Percentiles rank a stretch among this genome's conserved stretches.
phyloP scores from a whole-genome alignment of 441 rosid species.

The Populus hybrid region DNA sequence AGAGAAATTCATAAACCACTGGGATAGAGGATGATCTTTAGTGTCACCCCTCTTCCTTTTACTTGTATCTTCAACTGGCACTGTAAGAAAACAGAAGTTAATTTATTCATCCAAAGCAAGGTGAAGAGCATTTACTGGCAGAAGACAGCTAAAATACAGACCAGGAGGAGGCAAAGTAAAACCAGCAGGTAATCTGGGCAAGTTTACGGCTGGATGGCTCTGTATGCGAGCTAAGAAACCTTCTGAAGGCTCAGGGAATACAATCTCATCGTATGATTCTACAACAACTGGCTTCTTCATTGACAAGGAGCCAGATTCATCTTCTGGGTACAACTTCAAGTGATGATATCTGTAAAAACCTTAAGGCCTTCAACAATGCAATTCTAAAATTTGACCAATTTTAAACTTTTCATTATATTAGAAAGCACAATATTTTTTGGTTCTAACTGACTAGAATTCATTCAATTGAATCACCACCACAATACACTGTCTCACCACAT shows the following conservation, averaged over 20 bases:
- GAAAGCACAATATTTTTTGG: background rate
- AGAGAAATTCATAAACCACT: conserved; percentile 71
- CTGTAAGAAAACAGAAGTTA: conserved; percentile 27
- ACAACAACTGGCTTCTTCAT: conserved; percentile 76
- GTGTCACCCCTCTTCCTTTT: conserved; percentile 61
- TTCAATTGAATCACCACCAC: background rate
- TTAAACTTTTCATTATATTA: background rate
- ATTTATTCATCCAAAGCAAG: conserved; percentile 14
- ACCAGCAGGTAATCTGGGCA: conserved; percentile 62
- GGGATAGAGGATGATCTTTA: conserved; percentile 67
- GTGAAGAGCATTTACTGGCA: conserved; percentile 3
- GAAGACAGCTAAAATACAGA: conserved; percentile 10
- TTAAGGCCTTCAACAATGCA: conserved; percentile 2
- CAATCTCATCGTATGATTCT: conserved; percentile 78
- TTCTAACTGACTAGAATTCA: background rate
- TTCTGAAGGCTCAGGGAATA: conserved; percentile 74
- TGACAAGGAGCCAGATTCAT: conserved; percentile 61
- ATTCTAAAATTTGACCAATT: background rate
- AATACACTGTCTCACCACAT: background rate
- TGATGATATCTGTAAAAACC: conserved; percentile 54
- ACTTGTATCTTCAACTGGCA: conserved; percentile 33
- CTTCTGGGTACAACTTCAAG: conserved; percentile 73
- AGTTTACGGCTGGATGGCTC: conserved; percentile 61
- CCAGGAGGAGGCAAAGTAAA: conserved; percentile 28
- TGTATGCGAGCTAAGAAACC: conserved; percentile 61